Base-by-base conservation (phyloP, 1,284 basidiomycete genomes). In the Trichosporon sp. region DNA sequence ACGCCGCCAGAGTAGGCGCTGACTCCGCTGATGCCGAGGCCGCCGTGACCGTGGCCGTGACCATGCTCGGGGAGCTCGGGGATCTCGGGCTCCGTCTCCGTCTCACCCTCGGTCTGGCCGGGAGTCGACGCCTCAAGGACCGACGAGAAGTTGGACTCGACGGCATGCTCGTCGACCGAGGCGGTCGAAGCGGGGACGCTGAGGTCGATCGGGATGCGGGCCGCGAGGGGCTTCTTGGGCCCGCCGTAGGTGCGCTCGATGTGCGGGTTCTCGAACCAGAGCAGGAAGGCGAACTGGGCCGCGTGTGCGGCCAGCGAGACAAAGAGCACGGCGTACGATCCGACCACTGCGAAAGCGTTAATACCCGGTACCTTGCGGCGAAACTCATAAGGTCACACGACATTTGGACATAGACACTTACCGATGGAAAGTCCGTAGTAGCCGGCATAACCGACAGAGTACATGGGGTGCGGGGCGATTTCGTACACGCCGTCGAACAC, bases 401-500 rank as follows among this genome's bases (percentile, higher is more conserved):
- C n/a, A n/a, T n/a, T n/a, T n/a, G n/a, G 25, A 5, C 16, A 13
- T 13, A 9, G n/a, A 13, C 14, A 54, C 74, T 70, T 66, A 80
- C 78, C 75, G 65, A 81, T 80, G 5, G 78, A 95, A n/a, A 98
- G 84, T 21, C 96, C 96, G 74, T 99, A 99, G 78, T 97, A 97
- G 4, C 92, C 92, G 21, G 92, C 93, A 73, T 96, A 96, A 2
- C 93, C 95, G 66, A 97, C 93, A 27, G 75, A 77, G 67, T 80
- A 81, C 82, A 83, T 83, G 11, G 82, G 82, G 70, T 83, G 82
- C 6, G 82, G 82, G 0, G 82, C 82, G 46, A 82, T 78, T 69
- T 98, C 95, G 74, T 98, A 98, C 8, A 99, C 95, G 8, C 96
- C 96, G 77, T 99, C 95, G 76, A 99, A 99, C 4, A 98, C 90